Percentiles rank a stretch among this genome's conserved stretches.
phyloP scores from a whole-genome alignment of 148 eudicot genomes.

The Rhododendron ferrugineum region DNA sequence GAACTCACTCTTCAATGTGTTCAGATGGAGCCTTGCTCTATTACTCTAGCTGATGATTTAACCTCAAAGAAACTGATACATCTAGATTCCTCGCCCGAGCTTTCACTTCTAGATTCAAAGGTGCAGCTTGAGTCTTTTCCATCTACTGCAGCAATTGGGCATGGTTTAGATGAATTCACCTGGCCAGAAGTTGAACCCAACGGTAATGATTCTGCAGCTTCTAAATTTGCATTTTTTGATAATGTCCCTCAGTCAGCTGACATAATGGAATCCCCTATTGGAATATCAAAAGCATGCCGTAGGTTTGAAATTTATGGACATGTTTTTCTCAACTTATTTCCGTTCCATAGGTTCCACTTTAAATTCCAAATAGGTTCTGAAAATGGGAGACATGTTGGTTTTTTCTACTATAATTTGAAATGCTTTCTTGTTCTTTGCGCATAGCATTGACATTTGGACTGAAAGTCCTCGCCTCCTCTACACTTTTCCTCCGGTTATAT shows the following conservation, averaged over 20 bases:
- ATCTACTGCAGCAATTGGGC: conserved; percentile 32
- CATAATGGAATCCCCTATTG: conserved; percentile 16
- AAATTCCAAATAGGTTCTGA: not conserved
- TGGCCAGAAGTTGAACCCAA: conserved; percentile 40
- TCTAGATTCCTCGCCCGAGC: conserved; percentile 23
- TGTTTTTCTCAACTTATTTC: not conserved
- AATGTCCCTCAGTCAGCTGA: conserved; percentile 29
- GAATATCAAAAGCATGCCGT: conserved; percentile 32
- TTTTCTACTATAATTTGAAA: not conserved
- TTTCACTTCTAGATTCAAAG: conserved; percentile 26
- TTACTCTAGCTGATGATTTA: conserved; percentile 25
- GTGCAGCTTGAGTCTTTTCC: conserved; percentile 21
- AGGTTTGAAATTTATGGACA: conserved; percentile 25
- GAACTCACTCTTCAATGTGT: conserved; percentile 24
- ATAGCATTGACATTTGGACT: not conserved
- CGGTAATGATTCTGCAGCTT: conserved; percentile 14
- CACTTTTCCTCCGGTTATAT: no score
- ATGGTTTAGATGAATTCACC: conserved; percentile 58
- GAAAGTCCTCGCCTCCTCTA: not conserved
- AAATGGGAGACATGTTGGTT: not conserved
- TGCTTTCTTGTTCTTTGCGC: not conserved
- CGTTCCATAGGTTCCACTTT: not conserved
- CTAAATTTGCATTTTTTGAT: conserved; percentile 19
- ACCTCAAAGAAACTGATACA: conserved; percentile 27
- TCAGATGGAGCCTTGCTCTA: conserved; percentile 25